phyloP scores from a whole-genome alignment of 2,329 filamentous ascomycete genomes.

The Fusarium keratoplasticum region DNA sequence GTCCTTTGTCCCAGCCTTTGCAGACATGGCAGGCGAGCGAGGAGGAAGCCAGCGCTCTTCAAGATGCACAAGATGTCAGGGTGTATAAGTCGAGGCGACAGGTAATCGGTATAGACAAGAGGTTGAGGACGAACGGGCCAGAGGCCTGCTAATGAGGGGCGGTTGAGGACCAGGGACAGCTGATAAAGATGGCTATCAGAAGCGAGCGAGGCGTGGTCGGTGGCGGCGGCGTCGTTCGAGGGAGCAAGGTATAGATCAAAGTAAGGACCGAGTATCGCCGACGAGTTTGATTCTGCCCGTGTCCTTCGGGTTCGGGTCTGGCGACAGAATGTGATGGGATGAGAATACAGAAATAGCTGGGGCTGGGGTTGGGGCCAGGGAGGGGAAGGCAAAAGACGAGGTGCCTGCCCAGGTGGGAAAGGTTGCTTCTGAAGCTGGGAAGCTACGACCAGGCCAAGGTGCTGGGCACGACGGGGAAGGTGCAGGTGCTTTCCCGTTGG shows the following conservation, averaged over 20 bases:
- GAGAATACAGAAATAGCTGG: slow-evolving; percentile 35
- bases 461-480: neutral
- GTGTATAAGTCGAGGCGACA: slow-evolving; percentile 5
- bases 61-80: neutral
- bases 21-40: slow-evolving; percentile 33
- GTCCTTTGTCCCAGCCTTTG: slow-evolving; percentile 38
- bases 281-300: slow-evolving; percentile 6
- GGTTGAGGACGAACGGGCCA: slow-evolving; percentile 14
- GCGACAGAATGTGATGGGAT: slow-evolving; percentile 1
- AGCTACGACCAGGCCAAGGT: slow-evolving; percentile 20
- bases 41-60: slow-evolving; percentile 20
- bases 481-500: neutral
- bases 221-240: neutral
- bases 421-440: slow-evolving; percentile 27
- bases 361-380: slow-evolving; percentile 30
- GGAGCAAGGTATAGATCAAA: slow-evolving; percentile 14
- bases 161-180: slow-evolving; percentile 2
- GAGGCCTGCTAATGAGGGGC: slow-evolving; percentile 21
- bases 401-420: slow-evolving; percentile 36
- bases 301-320: neutral
- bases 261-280: slow-evolving; percentile 6
- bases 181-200: slow-evolving; percentile 1
- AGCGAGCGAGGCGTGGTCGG: neutral
- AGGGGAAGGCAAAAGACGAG: slow-evolving; percentile 24
- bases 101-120: slow-evolving; percentile 16